Evolutionary conservation across 1,284 basidiomycete genomes (phyloP), one percentile per base, ranked within the genome.

Genomic region (Irpex sp.): DNA sequence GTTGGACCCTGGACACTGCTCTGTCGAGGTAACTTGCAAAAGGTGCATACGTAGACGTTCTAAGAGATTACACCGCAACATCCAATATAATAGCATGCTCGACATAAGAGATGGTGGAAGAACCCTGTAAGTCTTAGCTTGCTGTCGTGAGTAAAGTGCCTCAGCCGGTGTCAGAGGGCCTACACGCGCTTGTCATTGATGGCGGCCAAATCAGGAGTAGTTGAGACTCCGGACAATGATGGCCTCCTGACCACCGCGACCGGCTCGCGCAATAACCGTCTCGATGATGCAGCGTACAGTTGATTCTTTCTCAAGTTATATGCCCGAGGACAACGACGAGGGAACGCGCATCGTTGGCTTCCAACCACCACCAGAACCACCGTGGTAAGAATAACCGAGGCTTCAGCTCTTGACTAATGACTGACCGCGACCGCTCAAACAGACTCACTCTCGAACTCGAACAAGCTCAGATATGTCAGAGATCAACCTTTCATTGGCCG

Each of bases 401-500:
- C 40, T 44, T 19, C 49, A 56, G 13, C 11, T 31, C 26, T 9
- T 56, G 9, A 9, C 9, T 26, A 31, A 56, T 17, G 9, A 31
- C 13, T 26, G 49, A 52, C 17, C 49, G 21, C 9, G 2, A 52
- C 49, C 17, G 21, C 21, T 26, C 9, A 9, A 11, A 56, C 54
- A 21, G 15, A 31, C 54, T 11, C 17, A 17, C 21, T 19, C 49
- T 26, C 49, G n/a, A 31, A 56, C n/a, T 36, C 54, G 9, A 36
- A 31, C 26, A 34, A 11, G 49, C 21, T 19, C n/a, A 26, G 17
- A 13, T 34, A 56, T 75, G 73, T 70, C 73, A 8, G 62, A 72
- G 60, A 52, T 71, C 44, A 72, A 75, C 60, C 70, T 75, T n/a
- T 69, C 62, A 31, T 69, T 69, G 21, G 74, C 73, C n/a, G 70